Evolutionary conservation across 192 early-diverging fungal genomes (phyloP).

Genomic region (Backusella westeae): DNA sequence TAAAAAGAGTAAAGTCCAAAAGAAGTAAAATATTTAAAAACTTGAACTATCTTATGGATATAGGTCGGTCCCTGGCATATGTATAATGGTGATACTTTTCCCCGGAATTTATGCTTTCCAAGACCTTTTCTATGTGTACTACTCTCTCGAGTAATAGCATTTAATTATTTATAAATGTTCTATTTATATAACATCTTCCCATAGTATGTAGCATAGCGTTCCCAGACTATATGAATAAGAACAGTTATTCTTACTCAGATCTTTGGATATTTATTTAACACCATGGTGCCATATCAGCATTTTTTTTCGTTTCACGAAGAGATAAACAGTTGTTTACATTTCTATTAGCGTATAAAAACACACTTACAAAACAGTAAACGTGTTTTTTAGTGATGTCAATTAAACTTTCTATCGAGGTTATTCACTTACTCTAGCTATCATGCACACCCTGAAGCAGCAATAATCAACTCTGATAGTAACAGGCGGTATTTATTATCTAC

Average conservation of each 20-base stretch:
- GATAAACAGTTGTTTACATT: background rate
- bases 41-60: background rate
- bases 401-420: background rate
- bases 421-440: background rate
- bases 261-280: background rate
- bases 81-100: background rate
- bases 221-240: background rate
- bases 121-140: background rate
- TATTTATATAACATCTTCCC: background rate
- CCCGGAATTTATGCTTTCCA: background rate
- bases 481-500: background rate
- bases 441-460: background rate
- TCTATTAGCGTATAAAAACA: background rate
- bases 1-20: background rate
- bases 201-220: background rate
- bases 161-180: conserved; percentile 2
- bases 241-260: background rate
- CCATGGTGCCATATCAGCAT: background rate
- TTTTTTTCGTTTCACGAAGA: background rate
- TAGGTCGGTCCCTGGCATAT: background rate
- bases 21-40: background rate
- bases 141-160: background rate
- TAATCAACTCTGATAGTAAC: background rate
- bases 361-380: background rate
- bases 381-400: background rate